Conservation (phyloP, 371 early-diverging fungal species). For the Mucor plumbeus region DNA sequence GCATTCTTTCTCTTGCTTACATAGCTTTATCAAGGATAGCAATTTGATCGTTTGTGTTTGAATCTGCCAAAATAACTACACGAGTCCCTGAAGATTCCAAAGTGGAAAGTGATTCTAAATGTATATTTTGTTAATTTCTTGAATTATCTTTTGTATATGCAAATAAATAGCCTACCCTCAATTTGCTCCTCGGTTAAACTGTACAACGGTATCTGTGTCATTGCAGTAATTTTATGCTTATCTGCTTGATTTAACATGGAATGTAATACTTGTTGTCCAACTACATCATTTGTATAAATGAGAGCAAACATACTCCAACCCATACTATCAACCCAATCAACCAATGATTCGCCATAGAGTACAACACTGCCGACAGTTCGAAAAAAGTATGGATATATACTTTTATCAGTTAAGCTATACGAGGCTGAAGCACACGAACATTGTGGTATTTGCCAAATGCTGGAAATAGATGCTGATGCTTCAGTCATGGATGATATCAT, state of each 20-base stretch:
- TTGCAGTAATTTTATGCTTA: slow-evolving; percentile 23
- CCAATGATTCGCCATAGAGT: slow-evolving; percentile 35
- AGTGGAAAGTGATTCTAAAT: slow-evolving; percentile 33
- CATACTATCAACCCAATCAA: slow-evolving; percentile 44
- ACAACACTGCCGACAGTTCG: slow-evolving; percentile 39
- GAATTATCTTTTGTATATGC: too few relatives aligned
- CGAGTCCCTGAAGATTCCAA: slow-evolving; percentile 35
- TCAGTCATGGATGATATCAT: slow-evolving; percentile 39
- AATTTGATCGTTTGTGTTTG: slow-evolving; percentile 38
- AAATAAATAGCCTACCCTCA: slow-evolving; percentile 14
- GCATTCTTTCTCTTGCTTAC: slow-evolving; percentile 23
- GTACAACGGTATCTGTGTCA: slow-evolving; percentile 40
- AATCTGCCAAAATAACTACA: slow-evolving; percentile 43
- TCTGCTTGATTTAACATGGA: slow-evolving; percentile 14
- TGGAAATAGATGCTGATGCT: slow-evolving; percentile 42
- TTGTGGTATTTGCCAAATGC: slow-evolving; percentile 44
- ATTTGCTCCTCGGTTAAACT: slow-evolving; percentile 27
- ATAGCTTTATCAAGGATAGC: slow-evolving; percentile 33
- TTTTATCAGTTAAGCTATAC: slow-evolving; percentile 35
- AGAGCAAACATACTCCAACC: slow-evolving; percentile 45
- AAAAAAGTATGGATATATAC: slow-evolving; percentile 49
- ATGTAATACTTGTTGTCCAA: slow-evolving; percentile 37
- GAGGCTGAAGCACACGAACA: slow-evolving; percentile 45
- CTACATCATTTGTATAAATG: slow-evolving; percentile 43
- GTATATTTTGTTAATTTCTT: background rate